Evolutionary conservation across 306 rosid species (phyloP), one percentile per base, ranked within the genome.

Genomic region (Vigna hirtella): DNA sequence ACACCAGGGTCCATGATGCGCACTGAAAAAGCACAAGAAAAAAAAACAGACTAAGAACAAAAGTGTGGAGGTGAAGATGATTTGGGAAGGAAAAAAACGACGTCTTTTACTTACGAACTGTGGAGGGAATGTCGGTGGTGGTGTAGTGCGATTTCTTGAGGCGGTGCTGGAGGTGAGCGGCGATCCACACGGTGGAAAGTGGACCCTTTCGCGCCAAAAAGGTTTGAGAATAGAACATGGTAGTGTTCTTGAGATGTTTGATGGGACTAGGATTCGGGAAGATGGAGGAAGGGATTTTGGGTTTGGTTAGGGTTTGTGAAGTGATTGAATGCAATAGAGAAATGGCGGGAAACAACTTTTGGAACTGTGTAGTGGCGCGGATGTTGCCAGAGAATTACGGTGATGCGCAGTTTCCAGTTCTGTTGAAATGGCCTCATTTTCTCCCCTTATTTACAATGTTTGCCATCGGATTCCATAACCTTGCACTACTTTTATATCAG

Each of bases 1-100:
- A 90, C 99, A 52, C 90, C 98, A 0, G 98, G 98, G 83, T 85
- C 95, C 96, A 95, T 90, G 63, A 91, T 92, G 13, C 86, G 92
- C 24, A 87, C 98, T 93, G 51, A 61, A 26, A 7, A 32, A 38
- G 4, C 70, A 10, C 15, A 0, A 63, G 14, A 45, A 71, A 63
- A 81, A 45, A 9, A 45, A 9, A 9, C 26, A 1, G 6, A 5
- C n/a, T 14, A 3, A 30, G 48, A 36, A 16, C 6, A 36, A 38
- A 38, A 6, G 1, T 3, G 9, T 12, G 16, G 13, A 3, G 15
- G 0, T 18, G 14, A 9, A 52, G 24, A 7, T 18, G 10, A 9
- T 22, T 66, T 13, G 14, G 12, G 1, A 20, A 26, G 0, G 22
- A 15, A 80, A 1, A 30, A 24, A 56, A 9, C 47, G 12, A 66